Evolutionary conservation across 441 rosid species (phyloP).

Genomic region (Breynia disticha): DNA sequence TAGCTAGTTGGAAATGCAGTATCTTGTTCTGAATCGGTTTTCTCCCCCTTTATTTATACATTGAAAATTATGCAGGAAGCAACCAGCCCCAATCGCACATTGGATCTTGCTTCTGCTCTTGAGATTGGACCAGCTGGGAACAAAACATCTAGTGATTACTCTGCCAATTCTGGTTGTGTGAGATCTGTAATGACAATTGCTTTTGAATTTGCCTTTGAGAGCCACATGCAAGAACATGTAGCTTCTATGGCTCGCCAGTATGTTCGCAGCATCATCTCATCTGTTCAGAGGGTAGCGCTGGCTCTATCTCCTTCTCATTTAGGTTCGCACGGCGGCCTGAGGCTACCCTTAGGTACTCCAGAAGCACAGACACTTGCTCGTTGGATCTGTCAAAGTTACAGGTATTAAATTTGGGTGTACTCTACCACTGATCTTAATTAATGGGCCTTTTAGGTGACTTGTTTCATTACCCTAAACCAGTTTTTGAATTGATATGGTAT

Average conservation of each 20-base stretch:
- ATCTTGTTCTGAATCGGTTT: too few relatives aligned
- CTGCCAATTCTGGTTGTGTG: constrained; percentile 31
- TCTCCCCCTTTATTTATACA: too few relatives aligned
- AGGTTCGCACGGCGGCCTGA: constrained; percentile 56
- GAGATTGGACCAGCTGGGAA: constrained; percentile 69
- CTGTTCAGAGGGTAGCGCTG: constrained; percentile 95
- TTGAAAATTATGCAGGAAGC: constrained; percentile 62
- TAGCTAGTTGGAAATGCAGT: constrained; percentile 14
- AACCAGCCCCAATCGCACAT: constrained; percentile 50
- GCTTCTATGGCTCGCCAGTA: constrained; percentile 95
- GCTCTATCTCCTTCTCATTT: constrained; percentile 83
- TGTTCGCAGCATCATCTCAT: constrained; percentile 78
- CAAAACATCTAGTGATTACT: constrained; percentile 40
- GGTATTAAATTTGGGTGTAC: too few relatives aligned
- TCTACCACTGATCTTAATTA: too few relatives aligned
- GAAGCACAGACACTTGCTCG: constrained; percentile 81
- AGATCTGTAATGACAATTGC: constrained; percentile 96
- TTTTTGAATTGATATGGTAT: too few relatives aligned
- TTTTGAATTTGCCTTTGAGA: constrained; percentile 91
- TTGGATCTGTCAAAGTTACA: constrained; percentile 84
- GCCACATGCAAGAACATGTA: constrained; percentile 80
- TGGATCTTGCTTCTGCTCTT: constrained; percentile 88
- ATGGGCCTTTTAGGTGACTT: too few relatives aligned
- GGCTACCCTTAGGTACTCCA: constrained; percentile 65
- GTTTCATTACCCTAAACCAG: too few relatives aligned